These are phyloP conservation scores for Cercospora brassicicola DNA, from an alignment of 2,329 filamentous ascomycete species.

Conservation along the genomic window DNA sequence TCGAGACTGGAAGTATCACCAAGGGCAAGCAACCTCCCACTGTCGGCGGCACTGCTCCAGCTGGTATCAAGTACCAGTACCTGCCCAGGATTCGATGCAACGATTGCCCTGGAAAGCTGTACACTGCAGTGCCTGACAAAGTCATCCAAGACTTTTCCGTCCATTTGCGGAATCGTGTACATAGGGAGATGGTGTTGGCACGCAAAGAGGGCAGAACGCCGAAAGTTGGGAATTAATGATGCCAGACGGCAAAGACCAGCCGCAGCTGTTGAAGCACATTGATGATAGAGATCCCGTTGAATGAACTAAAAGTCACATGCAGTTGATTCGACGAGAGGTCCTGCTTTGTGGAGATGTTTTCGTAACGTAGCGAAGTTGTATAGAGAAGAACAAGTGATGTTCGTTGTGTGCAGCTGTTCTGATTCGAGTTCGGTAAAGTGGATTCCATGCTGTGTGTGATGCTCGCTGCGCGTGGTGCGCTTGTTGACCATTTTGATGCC, in stretches of 20 bases:
- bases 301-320: neutral
- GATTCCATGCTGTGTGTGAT: neutral
- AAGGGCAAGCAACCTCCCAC: constrained; percentile 45
- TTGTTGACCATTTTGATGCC: neutral
- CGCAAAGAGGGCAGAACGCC: constrained; percentile 4
- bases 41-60: constrained; percentile 54
- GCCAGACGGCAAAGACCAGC: neutral
- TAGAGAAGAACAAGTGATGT: constrained; percentile 1
- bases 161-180: constrained; percentile 80
- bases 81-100: constrained; percentile 86
- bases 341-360: neutral
- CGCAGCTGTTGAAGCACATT: neutral
- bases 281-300: neutral
- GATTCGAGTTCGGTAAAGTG: neutral
- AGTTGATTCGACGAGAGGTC: neutral
- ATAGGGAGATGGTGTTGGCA: constrained; percentile 44
- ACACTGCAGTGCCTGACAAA: constrained; percentile 82
- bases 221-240: neutral
- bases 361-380: constrained; percentile 10
- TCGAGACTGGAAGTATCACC: constrained; percentile 63
- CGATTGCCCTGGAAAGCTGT: constrained; percentile 91
- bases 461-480: neutral
- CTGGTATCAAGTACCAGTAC: constrained; percentile 74
- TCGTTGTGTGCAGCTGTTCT: neutral
- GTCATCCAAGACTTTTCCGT: constrained; percentile 90